Evolutionary conservation across 106 monocot genomes (phyloP), one percentile per base, ranked within the genome.

Genomic region (Acorus calamus): DNA sequence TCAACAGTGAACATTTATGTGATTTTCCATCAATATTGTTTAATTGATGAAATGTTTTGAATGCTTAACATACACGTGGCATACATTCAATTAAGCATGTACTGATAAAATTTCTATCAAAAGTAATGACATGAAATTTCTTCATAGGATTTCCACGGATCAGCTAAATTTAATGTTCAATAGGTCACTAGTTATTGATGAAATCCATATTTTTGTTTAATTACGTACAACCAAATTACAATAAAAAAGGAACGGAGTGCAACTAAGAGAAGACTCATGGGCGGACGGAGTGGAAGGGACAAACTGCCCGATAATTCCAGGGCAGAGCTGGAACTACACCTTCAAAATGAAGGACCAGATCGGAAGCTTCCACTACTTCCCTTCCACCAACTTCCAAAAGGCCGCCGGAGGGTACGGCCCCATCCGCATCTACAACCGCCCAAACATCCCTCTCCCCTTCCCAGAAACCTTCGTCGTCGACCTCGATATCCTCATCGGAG

Each of bases 331-430:
- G 77, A 71, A 65, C 2, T 78, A 66, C 50, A 3, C 0, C 2
- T 65, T 78, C 12, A 71, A 78, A 51, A 12, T 67, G 55, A 78
- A 78, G 67, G 77, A 78, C 50, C 77, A 78, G 44, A 72, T 78
- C 11, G 77, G 77, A 2, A 78, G 77, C 77, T 78, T 72, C 72
- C 72, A 67, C 72, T 78, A 78, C 71, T 72, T 66, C 60, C 76
- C 76, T 0, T 61, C 60, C 54, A 7, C 70, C 6, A 41, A 41
- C 8, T 61, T 77, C 11, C 77, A 72, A 53, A 57, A 53, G 49
- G 72, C 66, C 3, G 77, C 72, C 3, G 77, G 77, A 14, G 77
- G 77, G 2, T 78, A 72, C 44, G 77, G 77, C 0, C 77, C 77
- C 6, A 77, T 77, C 13, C 64, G 71, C 8, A 50, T 77, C 53